These are phyloP conservation scores for Hibiscus trionum DNA, from an alignment of 345 rosid genomes.

Conservation along the genomic window DNA sequence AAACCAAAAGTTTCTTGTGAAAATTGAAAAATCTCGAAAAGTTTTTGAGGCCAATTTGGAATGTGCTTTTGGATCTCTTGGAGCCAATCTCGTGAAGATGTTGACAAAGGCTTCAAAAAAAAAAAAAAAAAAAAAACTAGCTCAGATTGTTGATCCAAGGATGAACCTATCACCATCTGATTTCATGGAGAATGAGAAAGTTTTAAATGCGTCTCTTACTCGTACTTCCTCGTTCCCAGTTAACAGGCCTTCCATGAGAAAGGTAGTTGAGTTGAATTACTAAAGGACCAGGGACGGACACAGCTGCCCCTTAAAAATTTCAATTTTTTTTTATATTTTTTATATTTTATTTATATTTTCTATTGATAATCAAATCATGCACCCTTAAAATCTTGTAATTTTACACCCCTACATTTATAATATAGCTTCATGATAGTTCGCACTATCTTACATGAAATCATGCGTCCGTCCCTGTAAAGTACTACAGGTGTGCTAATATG, in stretches of 20 bases:
- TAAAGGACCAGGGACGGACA: slow-evolving; percentile 22
- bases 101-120: not conserved
- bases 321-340: no score
- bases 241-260: slow-evolving; percentile 62
- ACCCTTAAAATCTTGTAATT: no score
- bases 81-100: not conserved
- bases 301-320: no score
- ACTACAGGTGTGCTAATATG: not conserved
- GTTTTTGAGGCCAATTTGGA: no score
- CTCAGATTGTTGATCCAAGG: slow-evolving; percentile 33
- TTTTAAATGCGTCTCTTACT: slow-evolving; percentile 41
- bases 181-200: slow-evolving; percentile 43
- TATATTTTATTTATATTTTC: no score
- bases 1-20: no score
- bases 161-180: slow-evolving; percentile 19
- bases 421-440: no score
- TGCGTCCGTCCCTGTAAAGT: slow-evolving; percentile 17
- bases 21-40: no score
- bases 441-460: no score
- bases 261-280: slow-evolving; percentile 59
- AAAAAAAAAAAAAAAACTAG: not conserved
- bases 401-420: no score
- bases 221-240: slow-evolving; percentile 46
- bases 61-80: no score
- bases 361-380: no score